Base-by-base conservation (phyloP, 345 rosid genomes). In the Trapa bicornis region DNA sequence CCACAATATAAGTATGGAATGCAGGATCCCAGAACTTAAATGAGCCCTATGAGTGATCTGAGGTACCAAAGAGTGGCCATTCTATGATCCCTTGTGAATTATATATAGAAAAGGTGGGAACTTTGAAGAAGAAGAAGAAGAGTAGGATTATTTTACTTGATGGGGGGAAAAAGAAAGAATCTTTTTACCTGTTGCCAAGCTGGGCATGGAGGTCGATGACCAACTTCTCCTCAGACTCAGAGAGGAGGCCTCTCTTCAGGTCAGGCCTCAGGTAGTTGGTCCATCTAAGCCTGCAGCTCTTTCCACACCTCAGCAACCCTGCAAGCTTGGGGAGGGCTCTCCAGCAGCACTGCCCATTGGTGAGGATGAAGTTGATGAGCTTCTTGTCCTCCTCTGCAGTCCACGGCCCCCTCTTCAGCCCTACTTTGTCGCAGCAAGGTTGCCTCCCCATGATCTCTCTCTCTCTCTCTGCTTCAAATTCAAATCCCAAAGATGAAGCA, bases 311-410 rank as follows among this genome's bases (percentile, higher is more conserved):
- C 5, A 87, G 79, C 61, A 94, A 74, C 67, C 99, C 99, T 77
- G 95, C 88, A 74, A 91, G 96, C 79, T 89, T 91, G 37, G 99
- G 99, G 71, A 94, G 84, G 70, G 96, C 89, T 78, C 99, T 81
- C 99, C 99, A 94, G 73, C 99, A 94, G 73, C 97, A 91, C 80
- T 91, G 97, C 76, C 99, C 99, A 79, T 91, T 86, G 57, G 84
- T 83, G 70, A 91, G 88, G 77, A 94, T 87, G 81, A 88, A 94
- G 79, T 75, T 81, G 64, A 91, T 80, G 70, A 94, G 99, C 77
- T 89, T 90, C 86, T 82, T 86, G 71, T 94, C 97, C 71, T 94
- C 99, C 22, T 91, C 99, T 0, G 91, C 82, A 8, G 97, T 89
- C 99, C 99, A 93, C 68, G 97, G 92, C 68, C 99, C 97, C 76